phyloP scores from a whole-genome alignment of 2,329 filamentous ascomycete species.

The Sordariomycetes sp. region DNA sequence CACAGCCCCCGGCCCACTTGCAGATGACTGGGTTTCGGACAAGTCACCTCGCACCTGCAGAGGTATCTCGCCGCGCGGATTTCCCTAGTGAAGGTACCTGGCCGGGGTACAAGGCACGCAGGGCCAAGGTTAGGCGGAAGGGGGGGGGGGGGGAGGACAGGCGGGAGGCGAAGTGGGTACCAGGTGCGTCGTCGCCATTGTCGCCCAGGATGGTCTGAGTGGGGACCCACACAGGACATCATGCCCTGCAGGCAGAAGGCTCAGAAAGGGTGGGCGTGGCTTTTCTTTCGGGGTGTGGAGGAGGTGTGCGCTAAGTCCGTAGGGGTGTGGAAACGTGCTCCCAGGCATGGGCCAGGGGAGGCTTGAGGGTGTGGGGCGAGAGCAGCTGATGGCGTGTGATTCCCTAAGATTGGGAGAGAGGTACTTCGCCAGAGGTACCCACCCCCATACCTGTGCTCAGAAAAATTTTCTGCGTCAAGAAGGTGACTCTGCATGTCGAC shows the following conservation, averaged over 20 bases:
- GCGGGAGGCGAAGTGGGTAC: background rate
- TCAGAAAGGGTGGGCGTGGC: constrained; percentile 1
- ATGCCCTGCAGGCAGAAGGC: constrained; percentile 1
- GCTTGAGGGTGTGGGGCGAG: background rate
- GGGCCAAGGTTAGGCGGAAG: background rate
- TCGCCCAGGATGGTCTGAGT: constrained; percentile 2
- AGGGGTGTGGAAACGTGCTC: background rate
- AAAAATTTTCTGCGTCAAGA: constrained; percentile 1
- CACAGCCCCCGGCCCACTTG: constrained; percentile 3
- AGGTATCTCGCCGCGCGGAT: background rate
- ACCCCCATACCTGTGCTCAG: background rate
- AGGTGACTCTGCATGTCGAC: constrained; percentile 1
- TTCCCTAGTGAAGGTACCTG: background rate
- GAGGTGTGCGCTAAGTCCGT: background rate
- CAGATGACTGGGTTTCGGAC: background rate
- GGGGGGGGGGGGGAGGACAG: background rate
- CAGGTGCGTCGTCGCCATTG: background rate
- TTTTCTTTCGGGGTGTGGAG: background rate
- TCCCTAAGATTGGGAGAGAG: background rate
- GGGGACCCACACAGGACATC: constrained; percentile 1
- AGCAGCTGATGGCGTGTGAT: constrained; percentile 3
- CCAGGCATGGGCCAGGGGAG: background rate
- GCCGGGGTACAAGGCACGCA: background rate
- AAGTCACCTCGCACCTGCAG: background rate
- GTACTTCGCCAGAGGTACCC: background rate